Base-by-base conservation (phyloP, 371 early-diverging fungal genomes). In the Umbelopsis sp. region DNA sequence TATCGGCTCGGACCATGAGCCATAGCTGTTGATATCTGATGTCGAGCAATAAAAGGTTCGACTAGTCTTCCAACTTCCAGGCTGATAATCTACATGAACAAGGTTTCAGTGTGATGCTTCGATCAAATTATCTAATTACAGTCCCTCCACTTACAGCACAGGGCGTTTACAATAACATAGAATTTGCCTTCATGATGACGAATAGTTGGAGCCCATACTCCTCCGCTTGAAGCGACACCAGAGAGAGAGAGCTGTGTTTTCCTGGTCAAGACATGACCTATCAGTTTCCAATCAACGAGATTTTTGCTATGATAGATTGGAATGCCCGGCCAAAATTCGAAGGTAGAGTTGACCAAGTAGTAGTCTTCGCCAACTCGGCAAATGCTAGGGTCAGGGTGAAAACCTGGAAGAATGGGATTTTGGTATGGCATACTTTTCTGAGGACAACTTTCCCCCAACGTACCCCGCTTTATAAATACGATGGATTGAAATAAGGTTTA, bases 291-390 rank as follows among this genome's bases (percentile, higher is more conserved):
- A 41, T 66, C 52, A 25, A 25, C 46, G 20, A 69, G 45, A 16
- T 77, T 65, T 4, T 67, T 71, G 48, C 69, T 68, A 14, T 74
- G 72, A 68, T 79, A 79, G 41, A 79, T 76, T 11, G 75, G 72
- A 20, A 79, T 41, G 11, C 76, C 79, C 12, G 79, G 79, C 63
- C 70, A 79, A 52, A 78, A 72, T 44, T 79, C 72, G 50, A 79
- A 79, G 12, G 79, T 72, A n/a, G 76, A 76, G 46, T 72, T 69
- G 20, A 79, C 79, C 45, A 79, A 44, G 48, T 79, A 79, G 50
- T 70, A 78, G 41, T 72, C 69, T 5, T 74, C 66, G 22, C 67
- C 72, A 44, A 74, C 74, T 38, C 74, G 69, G 41, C 74, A 74
- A 35, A 74, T 65, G n/a, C 71, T 71, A 53, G 74, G 74, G 50